phyloP scores from a whole-genome alignment of 805 yeast genomes.

The Wickerhamiella cacticola region DNA sequence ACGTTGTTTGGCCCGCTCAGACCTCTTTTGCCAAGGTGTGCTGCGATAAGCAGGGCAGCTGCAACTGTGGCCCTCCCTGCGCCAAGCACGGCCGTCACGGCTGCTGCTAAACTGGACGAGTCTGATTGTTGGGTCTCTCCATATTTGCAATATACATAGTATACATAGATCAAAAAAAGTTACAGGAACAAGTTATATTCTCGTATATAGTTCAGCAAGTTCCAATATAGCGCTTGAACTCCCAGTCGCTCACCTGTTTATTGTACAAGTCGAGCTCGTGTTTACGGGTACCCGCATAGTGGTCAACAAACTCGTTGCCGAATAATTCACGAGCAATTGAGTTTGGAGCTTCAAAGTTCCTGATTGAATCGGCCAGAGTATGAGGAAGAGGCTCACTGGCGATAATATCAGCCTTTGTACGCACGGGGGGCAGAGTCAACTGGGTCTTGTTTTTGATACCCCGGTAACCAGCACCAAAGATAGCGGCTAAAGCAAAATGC shows the following conservation, averaged over 20 bases:
- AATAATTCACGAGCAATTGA: slow-evolving; percentile 25
- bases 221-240: slow-evolving; percentile 27
- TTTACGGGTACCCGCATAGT: slow-evolving; percentile 26
- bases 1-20: slow-evolving; percentile 13
- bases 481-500: slow-evolving; percentile 29
- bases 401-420: slow-evolving; percentile 17
- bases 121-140: no score
- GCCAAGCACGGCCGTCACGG: slow-evolving; percentile 7
- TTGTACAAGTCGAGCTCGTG: slow-evolving; percentile 25
- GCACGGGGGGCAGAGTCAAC: slow-evolving; percentile 26
- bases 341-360: slow-evolving; percentile 20
- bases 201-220: background rate
- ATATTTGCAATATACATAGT: background rate
- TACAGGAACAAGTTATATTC: background rate
- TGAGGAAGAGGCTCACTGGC: slow-evolving; percentile 24
- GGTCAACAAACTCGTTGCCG: slow-evolving; percentile 27
- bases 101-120: slow-evolving; percentile 11
- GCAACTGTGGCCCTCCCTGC: slow-evolving; percentile 9
- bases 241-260: slow-evolving; percentile 30
- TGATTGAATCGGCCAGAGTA: slow-evolving; percentile 23
- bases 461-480: slow-evolving; percentile 26
- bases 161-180: background rate
- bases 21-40: background rate
- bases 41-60: background rate
- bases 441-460: slow-evolving; percentile 24